Evolutionary conservation across 495 filamentous ascomycete genomes (phyloP).

Genomic region (Niebla homalea): DNA sequence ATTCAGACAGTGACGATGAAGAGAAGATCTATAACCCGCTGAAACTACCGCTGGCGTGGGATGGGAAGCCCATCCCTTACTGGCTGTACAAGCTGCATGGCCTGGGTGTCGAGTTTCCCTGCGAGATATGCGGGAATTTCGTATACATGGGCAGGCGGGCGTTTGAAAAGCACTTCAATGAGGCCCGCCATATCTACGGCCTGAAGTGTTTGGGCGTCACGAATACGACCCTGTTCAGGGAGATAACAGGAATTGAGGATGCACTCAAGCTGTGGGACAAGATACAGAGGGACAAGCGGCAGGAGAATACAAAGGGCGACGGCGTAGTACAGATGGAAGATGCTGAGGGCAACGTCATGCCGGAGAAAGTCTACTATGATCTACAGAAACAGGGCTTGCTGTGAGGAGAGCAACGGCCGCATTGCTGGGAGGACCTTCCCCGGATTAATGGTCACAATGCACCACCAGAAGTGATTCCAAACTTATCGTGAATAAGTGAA

Average conservation of each 20-base stretch:
- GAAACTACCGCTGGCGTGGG: constrained; percentile 91
- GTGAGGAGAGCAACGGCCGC: neutral
- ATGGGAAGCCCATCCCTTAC: constrained; percentile 96
- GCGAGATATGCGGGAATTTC: constrained; percentile 94
- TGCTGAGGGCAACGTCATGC: constrained; percentile 94
- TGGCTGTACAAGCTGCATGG: constrained; percentile 98
- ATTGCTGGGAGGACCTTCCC: too few relatives aligned
- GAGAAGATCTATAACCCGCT: constrained; percentile 93
- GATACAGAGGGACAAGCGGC: constrained; percentile 74
- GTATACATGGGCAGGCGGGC: constrained; percentile 93
- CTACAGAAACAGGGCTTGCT: constrained; percentile 3
- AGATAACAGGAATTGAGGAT: constrained; percentile 85
- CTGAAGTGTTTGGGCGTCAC: constrained; percentile 88
- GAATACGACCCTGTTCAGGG: constrained; percentile 81
- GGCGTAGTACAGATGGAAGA: constrained; percentile 98
- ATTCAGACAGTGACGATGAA: constrained; percentile 55
- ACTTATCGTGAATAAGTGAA: too few relatives aligned
- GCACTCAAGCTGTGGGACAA: constrained; percentile 86
- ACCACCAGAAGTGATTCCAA: too few relatives aligned
- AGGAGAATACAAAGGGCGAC: constrained; percentile 57
- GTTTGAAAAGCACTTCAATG: constrained; percentile 97
- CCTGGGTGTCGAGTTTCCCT: constrained; percentile 84
- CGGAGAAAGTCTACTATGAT: constrained; percentile 90
- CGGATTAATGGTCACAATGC: too few relatives aligned
- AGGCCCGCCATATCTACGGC: constrained; percentile 81